These are phyloP conservation scores for Colletotrichum nymphaeae DNA, from an alignment of 2,329 filamentous ascomycete species.

Conservation along the genomic window DNA sequence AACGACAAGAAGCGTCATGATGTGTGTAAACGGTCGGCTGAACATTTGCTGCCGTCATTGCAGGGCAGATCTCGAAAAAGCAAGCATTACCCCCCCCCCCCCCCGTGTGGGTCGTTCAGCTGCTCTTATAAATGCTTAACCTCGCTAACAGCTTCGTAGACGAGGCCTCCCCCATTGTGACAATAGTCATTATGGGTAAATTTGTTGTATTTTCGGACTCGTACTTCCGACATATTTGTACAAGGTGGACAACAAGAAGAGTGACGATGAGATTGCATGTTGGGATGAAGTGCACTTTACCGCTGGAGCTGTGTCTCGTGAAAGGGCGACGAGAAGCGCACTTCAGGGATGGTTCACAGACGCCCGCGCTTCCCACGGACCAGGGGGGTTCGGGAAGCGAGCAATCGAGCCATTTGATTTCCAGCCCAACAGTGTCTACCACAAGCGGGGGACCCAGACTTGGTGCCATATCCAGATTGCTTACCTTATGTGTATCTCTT, in stretches of 20 bases:
- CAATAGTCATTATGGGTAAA: conserved; percentile 35
- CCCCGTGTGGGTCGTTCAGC: conserved; percentile 18
- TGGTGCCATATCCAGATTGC: too few species aligned
- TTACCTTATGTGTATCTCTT: too few species aligned
- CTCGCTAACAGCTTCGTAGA: conserved; percentile 8
- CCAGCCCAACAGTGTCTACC: too few species aligned
- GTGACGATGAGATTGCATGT: conserved; percentile 21
- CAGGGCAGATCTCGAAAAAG: conserved; percentile 40
- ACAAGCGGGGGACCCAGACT: too few species aligned
- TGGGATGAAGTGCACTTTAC: conserved; percentile 34
- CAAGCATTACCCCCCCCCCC: conserved; percentile 23
- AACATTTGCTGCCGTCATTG: conserved; percentile 40
- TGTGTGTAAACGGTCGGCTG: conserved; percentile 60
- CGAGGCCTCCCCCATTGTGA: conserved; percentile 31
- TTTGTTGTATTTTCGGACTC: conserved; percentile 31
- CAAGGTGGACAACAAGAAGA: conserved; percentile 33
- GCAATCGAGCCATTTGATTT: too few species aligned
- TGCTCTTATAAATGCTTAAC: background rate
- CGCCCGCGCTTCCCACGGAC: background rate
- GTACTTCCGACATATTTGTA: conserved; percentile 36
- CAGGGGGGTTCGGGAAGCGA: background rate
- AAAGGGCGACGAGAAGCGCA: conserved; percentile 24
- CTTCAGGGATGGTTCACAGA: conserved; percentile 23
- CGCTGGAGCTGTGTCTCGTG: conserved; percentile 9
- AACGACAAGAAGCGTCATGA: conserved; percentile 54